Percentiles rank a stretch among this genome's conserved stretches.
phyloP scores from a whole-genome alignment of 2,329 filamentous ascomycete genomes.

The Phyllachora maydis region DNA sequence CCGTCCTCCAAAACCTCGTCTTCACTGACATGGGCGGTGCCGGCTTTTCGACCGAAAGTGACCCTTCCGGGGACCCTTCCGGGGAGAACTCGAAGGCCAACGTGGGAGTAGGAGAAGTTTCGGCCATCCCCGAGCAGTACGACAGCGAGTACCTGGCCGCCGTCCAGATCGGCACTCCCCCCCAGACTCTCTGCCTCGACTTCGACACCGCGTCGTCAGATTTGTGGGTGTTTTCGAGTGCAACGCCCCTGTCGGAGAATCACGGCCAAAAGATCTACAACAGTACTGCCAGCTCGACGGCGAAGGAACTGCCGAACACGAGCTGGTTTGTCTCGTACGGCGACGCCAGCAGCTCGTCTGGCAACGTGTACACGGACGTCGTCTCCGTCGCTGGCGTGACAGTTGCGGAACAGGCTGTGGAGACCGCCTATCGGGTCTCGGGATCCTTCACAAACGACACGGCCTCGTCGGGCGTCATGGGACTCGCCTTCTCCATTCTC shows the following conservation, averaged over 20 bases:
- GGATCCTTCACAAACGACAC: conserved; percentile 13
- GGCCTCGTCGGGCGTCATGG: conserved; percentile 23
- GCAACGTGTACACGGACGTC: conserved; percentile 41
- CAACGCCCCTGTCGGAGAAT: conserved; percentile 23
- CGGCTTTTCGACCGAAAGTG: conserved; percentile 5
- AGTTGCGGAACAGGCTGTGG: conserved; percentile 39
- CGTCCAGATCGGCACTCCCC: conserved; percentile 32
- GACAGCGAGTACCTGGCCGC: conserved; percentile 32
- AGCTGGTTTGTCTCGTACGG: conserved; percentile 42
- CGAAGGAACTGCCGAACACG: conserved; percentile 16
- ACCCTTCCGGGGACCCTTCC: neutral
- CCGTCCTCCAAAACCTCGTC: conserved; percentile 1
- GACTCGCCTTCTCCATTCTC: conserved; percentile 36
- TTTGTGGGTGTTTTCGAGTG: conserved; percentile 46
- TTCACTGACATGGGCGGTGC: conserved; percentile 4
- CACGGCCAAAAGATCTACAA: conserved; percentile 35
- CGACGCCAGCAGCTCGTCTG: conserved; percentile 38
- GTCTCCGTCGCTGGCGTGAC: conserved; percentile 38
- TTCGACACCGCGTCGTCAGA: conserved; percentile 50
- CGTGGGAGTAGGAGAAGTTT: conserved; percentile 12
- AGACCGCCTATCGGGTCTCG: conserved; percentile 37
- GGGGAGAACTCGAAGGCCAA: conserved; percentile 4
- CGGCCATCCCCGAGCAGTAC: conserved; percentile 20
- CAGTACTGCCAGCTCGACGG: conserved; percentile 17
- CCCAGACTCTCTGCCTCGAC: conserved; percentile 36